These are phyloP conservation scores for Sphaceloma murrayae DNA, from an alignment of 2,329 filamentous ascomycete species.

Conservation along the genomic window DNA sequence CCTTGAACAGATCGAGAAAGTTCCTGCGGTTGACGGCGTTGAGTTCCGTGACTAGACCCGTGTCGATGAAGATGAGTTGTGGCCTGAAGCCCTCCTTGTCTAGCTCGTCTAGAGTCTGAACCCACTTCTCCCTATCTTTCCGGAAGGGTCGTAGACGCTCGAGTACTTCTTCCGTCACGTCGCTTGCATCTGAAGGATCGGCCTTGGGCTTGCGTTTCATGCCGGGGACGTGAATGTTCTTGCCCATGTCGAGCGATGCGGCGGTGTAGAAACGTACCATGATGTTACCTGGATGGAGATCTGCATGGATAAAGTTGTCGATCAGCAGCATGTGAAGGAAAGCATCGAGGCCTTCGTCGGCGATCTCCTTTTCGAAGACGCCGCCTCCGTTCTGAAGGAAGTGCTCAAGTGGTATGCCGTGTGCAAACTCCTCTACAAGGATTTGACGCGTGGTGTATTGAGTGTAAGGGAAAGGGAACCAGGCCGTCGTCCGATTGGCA, in stretches of 20 bases:
- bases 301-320: constrained; percentile 95
- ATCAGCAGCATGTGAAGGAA: constrained; percentile 94
- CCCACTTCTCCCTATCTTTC: constrained; percentile 58
- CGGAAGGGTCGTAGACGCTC: constrained; percentile 66
- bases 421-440: constrained; percentile 88
- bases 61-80: constrained; percentile 95
- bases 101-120: constrained; percentile 61
- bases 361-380: constrained; percentile 86
- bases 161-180: constrained; percentile 82
- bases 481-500: constrained; percentile 79
- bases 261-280: constrained; percentile 98
- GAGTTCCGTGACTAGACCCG: constrained; percentile 86
- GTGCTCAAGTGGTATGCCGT: constrained; percentile 81
- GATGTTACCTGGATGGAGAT: constrained; percentile 94
- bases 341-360: constrained; percentile 86
- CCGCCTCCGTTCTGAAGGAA: constrained; percentile 90
- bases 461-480: constrained; percentile 89
- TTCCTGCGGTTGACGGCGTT: constrained; percentile 79
- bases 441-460: constrained; percentile 90
- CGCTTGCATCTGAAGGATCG: constrained; percentile 44
- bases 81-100: constrained; percentile 83
- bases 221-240: not conserved
- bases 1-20: constrained; percentile 91
- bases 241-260: constrained; percentile 49
- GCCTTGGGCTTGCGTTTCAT: constrained; percentile 18